A percentile compares a stretch with the other conserved stretches of the same genome.
These are phyloP conservation scores for Yamadazyma songkhlaensis DNA, from an alignment of 1,139 yeast genomes.

Conservation along the genomic window DNA sequence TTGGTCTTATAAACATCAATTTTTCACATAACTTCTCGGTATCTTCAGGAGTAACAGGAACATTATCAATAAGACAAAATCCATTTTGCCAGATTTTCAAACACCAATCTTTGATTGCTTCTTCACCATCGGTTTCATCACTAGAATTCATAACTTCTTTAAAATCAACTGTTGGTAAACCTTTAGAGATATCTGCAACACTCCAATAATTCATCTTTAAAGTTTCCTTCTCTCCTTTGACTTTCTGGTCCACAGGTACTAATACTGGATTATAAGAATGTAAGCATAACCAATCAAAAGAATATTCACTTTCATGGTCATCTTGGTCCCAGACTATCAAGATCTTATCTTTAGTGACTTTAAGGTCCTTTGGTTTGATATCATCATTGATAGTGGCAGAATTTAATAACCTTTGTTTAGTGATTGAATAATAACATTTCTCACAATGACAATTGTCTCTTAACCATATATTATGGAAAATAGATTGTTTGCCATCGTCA, in stretches of 20 bases:
- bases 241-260: constrained; percentile 26
- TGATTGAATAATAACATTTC: constrained; percentile 55
- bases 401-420: constrained; percentile 64
- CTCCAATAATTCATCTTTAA: constrained; percentile 45
- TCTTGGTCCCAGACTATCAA: constrained; percentile 47
- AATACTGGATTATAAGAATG: constrained; percentile 62
- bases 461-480: constrained; percentile 59
- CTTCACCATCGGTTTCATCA: constrained; percentile 24
- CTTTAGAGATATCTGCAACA: constrained; percentile 38
- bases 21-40: constrained; percentile 60
- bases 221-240: constrained; percentile 26
- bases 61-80: constrained; percentile 60
- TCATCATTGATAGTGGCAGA: constrained; percentile 53
- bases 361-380: constrained; percentile 32
- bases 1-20: constrained; percentile 63
- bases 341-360: constrained; percentile 17
- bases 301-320: constrained; percentile 48
- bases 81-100: constrained; percentile 59
- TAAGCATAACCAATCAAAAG: constrained; percentile 49
- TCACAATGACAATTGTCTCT: constrained; percentile 69
- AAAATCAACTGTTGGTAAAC: constrained; percentile 55
- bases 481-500: constrained; percentile 11
- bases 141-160: constrained; percentile 40
- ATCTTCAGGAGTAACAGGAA: constrained; percentile 60
- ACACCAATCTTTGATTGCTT: constrained; percentile 58